Percentiles rank a stretch among this genome's conserved stretches.
Conservation (phyloP, 2,329 filamentous ascomycete genomes). For the Cladorrhinum sp. region DNA sequence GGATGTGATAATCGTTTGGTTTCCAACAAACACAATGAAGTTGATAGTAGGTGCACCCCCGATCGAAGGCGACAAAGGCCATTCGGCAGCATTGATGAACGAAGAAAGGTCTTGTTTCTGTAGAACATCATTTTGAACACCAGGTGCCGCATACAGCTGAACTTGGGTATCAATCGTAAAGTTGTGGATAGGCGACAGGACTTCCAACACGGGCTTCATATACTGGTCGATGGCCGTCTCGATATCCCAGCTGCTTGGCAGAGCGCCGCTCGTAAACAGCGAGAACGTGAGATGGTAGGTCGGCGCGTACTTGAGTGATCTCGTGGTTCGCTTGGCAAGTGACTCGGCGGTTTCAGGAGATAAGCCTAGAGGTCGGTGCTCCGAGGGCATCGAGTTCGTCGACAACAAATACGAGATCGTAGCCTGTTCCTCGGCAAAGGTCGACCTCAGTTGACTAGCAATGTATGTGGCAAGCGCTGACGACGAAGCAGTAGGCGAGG, state of each 20-base stretch:
- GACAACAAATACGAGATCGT: slow-evolving; percentile 75
- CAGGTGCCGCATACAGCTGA: slow-evolving; percentile 79
- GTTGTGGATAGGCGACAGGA: slow-evolving; percentile 80
- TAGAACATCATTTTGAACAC: slow-evolving; percentile 62
- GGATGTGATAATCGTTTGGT: slow-evolving; percentile 61
- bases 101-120: slow-evolving; percentile 84
- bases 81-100: slow-evolving; percentile 97
- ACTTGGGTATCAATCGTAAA: slow-evolving; percentile 97
- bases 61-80: slow-evolving; percentile 93
- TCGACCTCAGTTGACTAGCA: slow-evolving; percentile 69
- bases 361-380: slow-evolving; percentile 43
- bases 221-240: slow-evolving; percentile 77
- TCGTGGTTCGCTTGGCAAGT: slow-evolving; percentile 68
- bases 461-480: slow-evolving; percentile 74
- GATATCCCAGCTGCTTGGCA: slow-evolving; percentile 88
- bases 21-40: slow-evolving; percentile 87
- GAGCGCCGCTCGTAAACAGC: slow-evolving; percentile 75
- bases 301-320: slow-evolving; percentile 85
- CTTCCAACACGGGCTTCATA: slow-evolving; percentile 75
- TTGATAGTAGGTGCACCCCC: slow-evolving; percentile 92
- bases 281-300: slow-evolving; percentile 97
- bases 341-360: slow-evolving; percentile 53
- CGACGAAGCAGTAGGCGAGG: slow-evolving; percentile 65
- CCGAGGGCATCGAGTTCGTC: slow-evolving; percentile 51
- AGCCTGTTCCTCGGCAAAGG: slow-evolving; percentile 86